phyloP scores from a whole-genome alignment of 129 eudicot species.

The Ambrosia trifida region DNA sequence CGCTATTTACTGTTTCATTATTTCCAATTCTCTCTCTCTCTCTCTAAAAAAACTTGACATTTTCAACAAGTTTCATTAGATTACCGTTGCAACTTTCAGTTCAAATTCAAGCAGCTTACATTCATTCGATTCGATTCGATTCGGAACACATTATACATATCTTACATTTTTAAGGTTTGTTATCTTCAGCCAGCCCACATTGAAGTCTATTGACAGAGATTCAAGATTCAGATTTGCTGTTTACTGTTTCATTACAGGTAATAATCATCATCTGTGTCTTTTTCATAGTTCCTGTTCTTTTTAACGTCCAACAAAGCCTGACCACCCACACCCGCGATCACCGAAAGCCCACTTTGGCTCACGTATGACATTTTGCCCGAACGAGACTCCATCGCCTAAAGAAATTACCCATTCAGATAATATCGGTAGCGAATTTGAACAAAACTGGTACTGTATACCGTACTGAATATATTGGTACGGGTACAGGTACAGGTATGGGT shows the following conservation, averaged over 20 bases:
- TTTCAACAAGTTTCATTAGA: constrained; percentile 25
- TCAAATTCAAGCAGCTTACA: constrained; percentile 22
- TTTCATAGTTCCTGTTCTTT: no score
- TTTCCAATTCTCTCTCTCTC: constrained; percentile 17
- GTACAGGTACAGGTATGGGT: no score
- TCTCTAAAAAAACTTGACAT: not conserved
- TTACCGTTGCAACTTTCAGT: constrained; percentile 26
- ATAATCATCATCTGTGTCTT: constrained; percentile 15
- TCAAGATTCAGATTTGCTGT: constrained; percentile 15
- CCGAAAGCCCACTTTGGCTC: no score
- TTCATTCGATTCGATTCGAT: not conserved
- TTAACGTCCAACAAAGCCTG: no score
- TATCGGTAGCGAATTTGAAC: no score
- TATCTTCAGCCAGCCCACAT: constrained; percentile 11
- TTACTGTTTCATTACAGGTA: constrained; percentile 27
- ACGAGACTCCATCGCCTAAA: no score
- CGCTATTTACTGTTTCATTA: constrained; percentile 29
- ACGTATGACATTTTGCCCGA: no score
- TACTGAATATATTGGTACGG: no score
- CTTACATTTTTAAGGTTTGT: constrained; percentile 8
- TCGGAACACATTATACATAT: not conserved
- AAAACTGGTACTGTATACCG: no score
- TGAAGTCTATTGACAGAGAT: constrained; percentile 18
- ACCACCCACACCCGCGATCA: no score
- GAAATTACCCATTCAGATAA: no score